phyloP scores from a whole-genome alignment of 202 grass and related monocot genomes.

The Digitaria exilis region DNA sequence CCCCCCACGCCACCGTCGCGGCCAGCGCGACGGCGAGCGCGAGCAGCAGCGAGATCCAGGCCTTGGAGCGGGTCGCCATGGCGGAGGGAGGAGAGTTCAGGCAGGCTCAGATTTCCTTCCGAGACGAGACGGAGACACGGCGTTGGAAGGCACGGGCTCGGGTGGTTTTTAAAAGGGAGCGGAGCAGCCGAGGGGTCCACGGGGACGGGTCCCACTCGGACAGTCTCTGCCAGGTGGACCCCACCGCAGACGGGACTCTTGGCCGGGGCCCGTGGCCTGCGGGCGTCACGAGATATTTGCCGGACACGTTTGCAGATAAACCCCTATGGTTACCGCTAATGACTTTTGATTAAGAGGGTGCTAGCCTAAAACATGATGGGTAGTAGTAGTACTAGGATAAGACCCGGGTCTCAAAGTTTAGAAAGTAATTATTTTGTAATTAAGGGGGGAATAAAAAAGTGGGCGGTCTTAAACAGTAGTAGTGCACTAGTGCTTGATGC shows the following conservation, averaged over 20 bases:
- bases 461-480: background rate
- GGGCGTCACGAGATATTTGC: constrained; percentile 26
- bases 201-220: background rate
- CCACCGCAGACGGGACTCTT: background rate
- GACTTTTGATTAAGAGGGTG: background rate
- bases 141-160: background rate
- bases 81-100: background rate
- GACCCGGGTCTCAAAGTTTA: rapidly evolving
- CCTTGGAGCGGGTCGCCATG: constrained; percentile 71
- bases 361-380: no score
- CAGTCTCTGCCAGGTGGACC: rapidly evolving
- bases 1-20: constrained; percentile 18
- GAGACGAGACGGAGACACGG: background rate
- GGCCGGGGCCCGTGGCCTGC: background rate
- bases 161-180: constrained; percentile 30
- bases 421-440: background rate
- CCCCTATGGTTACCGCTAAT: background rate
- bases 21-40: constrained; percentile 46
- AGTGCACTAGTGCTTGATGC: no score
- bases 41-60: constrained; percentile 67
- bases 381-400: no score
- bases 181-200: background rate
- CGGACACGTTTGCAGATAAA: rapidly evolving
- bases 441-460: background rate
- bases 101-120: background rate